Percentiles rank a stretch among this genome's conserved stretches.
phyloP scores from a whole-genome alignment of 225 moss, liverwort and hornwort genomes.

The Sphagnum contortum region DNA sequence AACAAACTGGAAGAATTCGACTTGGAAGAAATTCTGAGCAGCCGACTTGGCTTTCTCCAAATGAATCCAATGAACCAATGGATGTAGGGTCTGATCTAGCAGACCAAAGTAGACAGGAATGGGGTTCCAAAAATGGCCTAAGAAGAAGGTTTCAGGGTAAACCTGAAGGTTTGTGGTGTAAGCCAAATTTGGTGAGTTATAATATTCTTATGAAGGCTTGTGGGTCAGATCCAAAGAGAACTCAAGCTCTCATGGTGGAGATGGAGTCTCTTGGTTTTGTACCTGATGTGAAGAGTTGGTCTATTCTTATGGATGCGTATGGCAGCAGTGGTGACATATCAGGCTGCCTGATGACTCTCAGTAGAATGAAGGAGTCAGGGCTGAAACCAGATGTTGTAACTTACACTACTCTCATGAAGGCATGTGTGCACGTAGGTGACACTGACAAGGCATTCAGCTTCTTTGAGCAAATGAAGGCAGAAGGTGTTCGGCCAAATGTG shows the following conservation, averaged over 20 bases:
- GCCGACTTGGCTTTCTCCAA: neutral
- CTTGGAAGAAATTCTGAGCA: conserved; percentile 10
- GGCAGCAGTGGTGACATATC: conserved; percentile 59
- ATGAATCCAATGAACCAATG: neutral
- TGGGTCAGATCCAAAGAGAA: conserved; percentile 31
- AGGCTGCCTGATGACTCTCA: conserved; percentile 29
- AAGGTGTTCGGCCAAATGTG: conserved; percentile 66
- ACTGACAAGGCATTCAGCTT: conserved; percentile 67
- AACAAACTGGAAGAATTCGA: conserved; percentile 60
- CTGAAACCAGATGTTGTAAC: conserved; percentile 57
- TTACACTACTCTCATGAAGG: conserved; percentile 86
- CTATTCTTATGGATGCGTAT: conserved; percentile 66
- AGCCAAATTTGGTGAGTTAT: conserved; percentile 78
- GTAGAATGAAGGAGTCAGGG: conserved; percentile 49
- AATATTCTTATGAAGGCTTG: conserved; percentile 87
- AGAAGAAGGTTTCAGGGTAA: no score
- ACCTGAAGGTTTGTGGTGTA: conserved; percentile 20
- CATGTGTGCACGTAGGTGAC: conserved; percentile 55
- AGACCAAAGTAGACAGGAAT: no score
- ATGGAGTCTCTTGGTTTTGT: conserved; percentile 38
- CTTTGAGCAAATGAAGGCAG: conserved; percentile 65
- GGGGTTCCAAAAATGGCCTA: no score
- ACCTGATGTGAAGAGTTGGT: conserved; percentile 72
- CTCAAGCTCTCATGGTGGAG: conserved; percentile 54
- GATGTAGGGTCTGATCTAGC: conserved; percentile 1